phyloP scores from a whole-genome alignment of 1,139 yeast genomes.

The Diutina pseudorugosa region DNA sequence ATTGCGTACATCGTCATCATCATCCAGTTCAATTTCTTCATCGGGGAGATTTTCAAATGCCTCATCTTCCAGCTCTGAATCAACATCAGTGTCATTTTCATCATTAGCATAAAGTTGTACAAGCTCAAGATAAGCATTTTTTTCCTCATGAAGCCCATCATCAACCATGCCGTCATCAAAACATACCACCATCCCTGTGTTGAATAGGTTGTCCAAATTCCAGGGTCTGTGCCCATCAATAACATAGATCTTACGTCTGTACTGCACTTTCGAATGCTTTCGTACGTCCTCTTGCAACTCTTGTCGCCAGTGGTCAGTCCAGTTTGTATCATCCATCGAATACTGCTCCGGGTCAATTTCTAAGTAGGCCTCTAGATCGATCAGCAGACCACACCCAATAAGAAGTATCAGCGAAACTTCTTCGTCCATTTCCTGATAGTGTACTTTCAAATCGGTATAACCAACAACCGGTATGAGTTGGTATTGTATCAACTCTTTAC shows the following conservation, averaged over 20 bases:
- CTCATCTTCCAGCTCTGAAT: slow-evolving; percentile 20
- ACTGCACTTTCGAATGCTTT: slow-evolving; percentile 8
- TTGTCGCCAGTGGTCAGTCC: slow-evolving; percentile 8
- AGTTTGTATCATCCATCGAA: slow-evolving; percentile 6
- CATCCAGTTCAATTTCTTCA: slow-evolving; percentile 17
- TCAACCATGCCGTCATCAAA: slow-evolving; percentile 79
- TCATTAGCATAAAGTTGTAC: slow-evolving; percentile 15
- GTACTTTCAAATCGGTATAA: slow-evolving; percentile 59
- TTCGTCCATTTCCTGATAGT: slow-evolving; percentile 52
- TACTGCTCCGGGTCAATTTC: slow-evolving; percentile 48
- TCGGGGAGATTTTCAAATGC: slow-evolving; percentile 13
- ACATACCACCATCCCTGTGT: slow-evolving; percentile 68
- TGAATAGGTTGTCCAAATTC: slow-evolving; percentile 88
- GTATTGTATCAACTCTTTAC: slow-evolving; percentile 75
- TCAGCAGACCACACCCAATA: slow-evolving; percentile 92
- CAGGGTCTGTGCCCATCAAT: slow-evolving; percentile 94
- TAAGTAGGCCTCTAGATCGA: slow-evolving; percentile 72
- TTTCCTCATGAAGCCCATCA: slow-evolving; percentile 38
- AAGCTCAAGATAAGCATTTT: slow-evolving; percentile 32
- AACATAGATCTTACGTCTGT: slow-evolving; percentile 52
- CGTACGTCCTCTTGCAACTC: not conserved
- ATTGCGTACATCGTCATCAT: slow-evolving; percentile 21
- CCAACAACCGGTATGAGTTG: slow-evolving; percentile 95
- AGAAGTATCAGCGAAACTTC: slow-evolving; percentile 72
- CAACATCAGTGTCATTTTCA: slow-evolving; percentile 16